A percentile compares a stretch with the other conserved stretches of the same genome.
Evolutionary conservation across 2,329 filamentous ascomycete genomes (phyloP).

Genomic region (Fusarium liriodendri): DNA sequence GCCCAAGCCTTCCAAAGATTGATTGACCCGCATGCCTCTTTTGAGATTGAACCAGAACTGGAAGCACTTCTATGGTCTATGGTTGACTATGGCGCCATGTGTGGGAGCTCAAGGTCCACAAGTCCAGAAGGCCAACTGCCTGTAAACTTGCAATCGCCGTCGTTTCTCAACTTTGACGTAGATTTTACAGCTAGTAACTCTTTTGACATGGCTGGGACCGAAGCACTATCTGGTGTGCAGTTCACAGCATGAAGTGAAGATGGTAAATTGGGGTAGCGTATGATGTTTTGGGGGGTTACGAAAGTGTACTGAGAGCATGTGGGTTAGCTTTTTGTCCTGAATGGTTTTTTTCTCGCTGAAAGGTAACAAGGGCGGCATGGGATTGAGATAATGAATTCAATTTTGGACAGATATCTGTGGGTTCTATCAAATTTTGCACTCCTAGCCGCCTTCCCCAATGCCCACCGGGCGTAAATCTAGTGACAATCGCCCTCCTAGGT

Average conservation of each 20-base stretch:
- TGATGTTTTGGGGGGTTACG: background rate
- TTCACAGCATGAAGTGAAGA: background rate
- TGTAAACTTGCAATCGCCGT: background rate
- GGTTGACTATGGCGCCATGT: conserved; percentile 23
- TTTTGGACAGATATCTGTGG: background rate
- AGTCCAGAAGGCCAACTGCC: background rate
- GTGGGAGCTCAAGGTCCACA: background rate
- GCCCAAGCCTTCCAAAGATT: conserved; percentile 6
- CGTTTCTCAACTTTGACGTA: conserved; percentile 9
- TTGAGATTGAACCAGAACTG: conserved; percentile 3
- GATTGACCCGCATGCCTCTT: background rate
- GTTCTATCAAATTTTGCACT: background rate
- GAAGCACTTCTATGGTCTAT: conserved; percentile 19
- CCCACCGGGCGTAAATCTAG: background rate
- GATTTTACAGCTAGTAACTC: background rate
- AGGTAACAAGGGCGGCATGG: background rate
- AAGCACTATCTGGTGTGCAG: background rate
- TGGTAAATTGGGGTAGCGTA: background rate
- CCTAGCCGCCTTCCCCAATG: too few species aligned
- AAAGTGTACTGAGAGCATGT: background rate
- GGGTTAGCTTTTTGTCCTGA: background rate
- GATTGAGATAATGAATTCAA: background rate
- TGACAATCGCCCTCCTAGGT: background rate
- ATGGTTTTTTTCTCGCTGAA: background rate
- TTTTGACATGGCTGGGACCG: background rate